Evolutionary conservation across 306 rosid genomes (phyloP).

Genomic region (Begonia fuchsioides): DNA sequence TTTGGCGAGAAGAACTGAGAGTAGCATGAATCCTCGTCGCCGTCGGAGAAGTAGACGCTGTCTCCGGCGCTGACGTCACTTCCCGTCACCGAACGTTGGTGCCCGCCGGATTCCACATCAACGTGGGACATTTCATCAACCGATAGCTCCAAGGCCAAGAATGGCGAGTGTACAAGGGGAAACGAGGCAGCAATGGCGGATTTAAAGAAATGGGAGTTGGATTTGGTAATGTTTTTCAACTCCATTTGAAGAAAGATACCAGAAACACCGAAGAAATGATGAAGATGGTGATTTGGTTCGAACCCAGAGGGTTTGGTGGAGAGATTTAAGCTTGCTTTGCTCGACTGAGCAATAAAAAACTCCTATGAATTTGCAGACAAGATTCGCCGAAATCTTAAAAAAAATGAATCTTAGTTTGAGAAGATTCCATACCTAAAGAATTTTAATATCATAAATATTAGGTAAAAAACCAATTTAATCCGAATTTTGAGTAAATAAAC

Average conservation of each 20-base stretch:
- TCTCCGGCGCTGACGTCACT: slow-evolving; percentile 47
- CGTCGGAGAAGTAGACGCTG: slow-evolving; percentile 73
- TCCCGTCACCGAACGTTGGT: slow-evolving; percentile 26
- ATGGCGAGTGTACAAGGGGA: slow-evolving; percentile 5
- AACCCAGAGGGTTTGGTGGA: slow-evolving; percentile 2
- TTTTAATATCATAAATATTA: no score
- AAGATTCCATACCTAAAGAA: slow-evolving; percentile 12
- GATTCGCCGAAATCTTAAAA: slow-evolving; percentile 1
- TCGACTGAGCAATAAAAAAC: slow-evolving; percentile 23
- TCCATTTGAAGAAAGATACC: slow-evolving; percentile 23
- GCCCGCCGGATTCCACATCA: slow-evolving; percentile 60
- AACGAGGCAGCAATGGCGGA: slow-evolving; percentile 7
- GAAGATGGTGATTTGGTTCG: slow-evolving; percentile 13
- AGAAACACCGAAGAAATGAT: neutral
- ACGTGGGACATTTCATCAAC: slow-evolving; percentile 34
- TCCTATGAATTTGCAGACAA: slow-evolving; percentile 26
- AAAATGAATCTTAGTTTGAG: slow-evolving; percentile 8
- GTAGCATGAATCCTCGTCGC: slow-evolving; percentile 68
- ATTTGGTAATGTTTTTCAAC: slow-evolving; percentile 41
- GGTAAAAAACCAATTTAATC: no score
- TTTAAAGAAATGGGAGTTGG: slow-evolving; percentile 31
- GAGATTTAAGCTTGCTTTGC: slow-evolving; percentile 17
- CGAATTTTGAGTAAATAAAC: no score
- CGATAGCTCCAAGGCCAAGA: slow-evolving; percentile 27
- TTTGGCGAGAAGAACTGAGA: slow-evolving; percentile 78